Percentiles rank a stretch among this genome's conserved stretches.
Evolutionary conservation across 2,329 filamentous ascomycete genomes (phyloP).

Genomic region (Zymoseptoria brevis): DNA sequence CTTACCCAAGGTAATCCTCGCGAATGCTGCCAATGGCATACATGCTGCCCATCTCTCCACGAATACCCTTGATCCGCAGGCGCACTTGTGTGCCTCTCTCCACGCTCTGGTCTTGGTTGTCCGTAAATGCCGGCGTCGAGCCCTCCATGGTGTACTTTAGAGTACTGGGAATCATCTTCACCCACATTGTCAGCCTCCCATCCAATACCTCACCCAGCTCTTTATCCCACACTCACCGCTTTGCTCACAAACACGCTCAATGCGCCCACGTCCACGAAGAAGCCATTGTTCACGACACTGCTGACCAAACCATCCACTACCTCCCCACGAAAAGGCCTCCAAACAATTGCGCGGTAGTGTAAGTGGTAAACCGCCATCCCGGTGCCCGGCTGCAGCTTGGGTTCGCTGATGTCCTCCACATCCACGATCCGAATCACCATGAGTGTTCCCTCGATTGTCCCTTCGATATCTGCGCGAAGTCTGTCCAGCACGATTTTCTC

Average conservation of each 20-base stretch:
- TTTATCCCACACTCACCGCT: slow-evolving; percentile 56
- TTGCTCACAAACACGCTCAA: slow-evolving; percentile 72
- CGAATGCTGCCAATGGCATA: slow-evolving; percentile 97
- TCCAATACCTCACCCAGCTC: background rate
- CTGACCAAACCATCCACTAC: slow-evolving; percentile 93
- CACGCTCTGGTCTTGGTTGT: slow-evolving; percentile 88
- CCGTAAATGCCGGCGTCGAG: slow-evolving; percentile 92
- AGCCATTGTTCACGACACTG: slow-evolving; percentile 83
- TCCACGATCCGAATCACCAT: slow-evolving; percentile 98
- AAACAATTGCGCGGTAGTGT: slow-evolving; percentile 89
- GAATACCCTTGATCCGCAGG: slow-evolving; percentile 86
- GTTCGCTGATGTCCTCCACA: slow-evolving; percentile 84
- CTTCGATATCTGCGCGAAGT: slow-evolving; percentile 87
- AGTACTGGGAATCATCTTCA: slow-evolving; percentile 76
- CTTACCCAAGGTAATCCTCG: slow-evolving; percentile 45
- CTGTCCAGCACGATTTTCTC: slow-evolving; percentile 83
- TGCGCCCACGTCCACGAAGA: slow-evolving; percentile 78
- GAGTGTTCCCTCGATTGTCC: slow-evolving; percentile 88
- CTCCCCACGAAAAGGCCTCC: slow-evolving; percentile 96
- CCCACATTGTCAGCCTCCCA: slow-evolving; percentile 1
- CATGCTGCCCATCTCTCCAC: slow-evolving; percentile 89
- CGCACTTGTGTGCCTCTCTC: slow-evolving; percentile 90
- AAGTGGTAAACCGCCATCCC: slow-evolving; percentile 93
- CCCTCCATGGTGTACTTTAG: slow-evolving; percentile 94
- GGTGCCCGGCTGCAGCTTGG: slow-evolving; percentile 78